Percentiles rank a stretch among this genome's conserved stretches.
phyloP scores from a whole-genome alignment of 805 yeast species.

The Wickerhamiella alocasiicola region DNA sequence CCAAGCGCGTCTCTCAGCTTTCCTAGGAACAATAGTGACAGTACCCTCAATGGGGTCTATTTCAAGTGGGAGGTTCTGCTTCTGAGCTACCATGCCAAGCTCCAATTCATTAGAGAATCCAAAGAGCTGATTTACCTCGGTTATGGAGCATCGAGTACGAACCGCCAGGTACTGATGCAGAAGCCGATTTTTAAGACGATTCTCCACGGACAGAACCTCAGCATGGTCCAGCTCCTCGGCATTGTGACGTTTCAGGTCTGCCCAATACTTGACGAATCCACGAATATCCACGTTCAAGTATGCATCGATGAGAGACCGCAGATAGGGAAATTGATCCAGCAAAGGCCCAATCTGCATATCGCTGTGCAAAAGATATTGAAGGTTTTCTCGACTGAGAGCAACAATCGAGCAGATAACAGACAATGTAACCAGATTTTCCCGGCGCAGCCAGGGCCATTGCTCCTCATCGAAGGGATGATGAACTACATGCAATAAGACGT shows the following conservation, averaged over 20 bases:
- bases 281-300: conserved; percentile 3
- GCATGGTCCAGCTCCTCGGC: not conserved
- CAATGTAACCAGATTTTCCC: not conserved
- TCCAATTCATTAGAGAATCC: not conserved
- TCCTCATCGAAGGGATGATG: not conserved
- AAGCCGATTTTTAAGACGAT: not conserved
- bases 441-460: conserved; percentile 4
- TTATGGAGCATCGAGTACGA: not conserved
- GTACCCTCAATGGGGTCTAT: conserved; percentile 1
- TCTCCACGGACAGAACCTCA: not conserved
- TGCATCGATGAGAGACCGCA: not conserved
- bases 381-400: conserved; percentile 3
- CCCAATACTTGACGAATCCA: conserved; percentile 1
- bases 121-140: not conserved
- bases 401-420: not conserved
- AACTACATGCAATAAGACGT: conserved; percentile 2
- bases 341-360: conserved; percentile 4
- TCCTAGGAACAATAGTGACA: not conserved
- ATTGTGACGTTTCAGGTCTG: no score
- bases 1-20: not conserved
- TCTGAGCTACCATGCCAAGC: conserved; percentile 1
- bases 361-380: not conserved
- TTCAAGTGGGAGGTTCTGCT: not conserved
- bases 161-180: not conserved
- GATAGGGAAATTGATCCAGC: not conserved